phyloP scores from a whole-genome alignment of 768 basidiomycete genomes.

The Russula dissimulans region DNA sequence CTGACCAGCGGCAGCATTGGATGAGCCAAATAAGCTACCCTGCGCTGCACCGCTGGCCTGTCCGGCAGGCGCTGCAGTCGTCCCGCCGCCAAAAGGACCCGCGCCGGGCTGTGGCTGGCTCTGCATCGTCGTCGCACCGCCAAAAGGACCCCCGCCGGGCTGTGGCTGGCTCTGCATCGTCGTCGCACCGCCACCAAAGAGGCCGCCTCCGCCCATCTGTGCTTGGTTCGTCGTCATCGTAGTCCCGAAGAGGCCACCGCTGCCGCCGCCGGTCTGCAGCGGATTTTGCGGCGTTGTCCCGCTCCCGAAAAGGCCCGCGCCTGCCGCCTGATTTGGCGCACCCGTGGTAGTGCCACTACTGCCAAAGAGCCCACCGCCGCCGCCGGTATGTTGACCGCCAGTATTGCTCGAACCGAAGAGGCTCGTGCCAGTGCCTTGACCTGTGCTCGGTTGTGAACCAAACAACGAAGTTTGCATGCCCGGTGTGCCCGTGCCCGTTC shows the following conservation, averaged over 20 bases:
- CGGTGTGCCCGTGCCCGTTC: not conserved
- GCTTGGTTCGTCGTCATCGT: not conserved
- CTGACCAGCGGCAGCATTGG: constrained; percentile 16
- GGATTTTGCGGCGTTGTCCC: not conserved
- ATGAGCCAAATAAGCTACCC: constrained; percentile 21
- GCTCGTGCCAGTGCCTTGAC: constrained; percentile 1
- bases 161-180: not conserved
- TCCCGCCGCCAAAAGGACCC: too few species aligned
- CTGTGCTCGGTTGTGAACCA: constrained; percentile 5
- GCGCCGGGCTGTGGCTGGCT: constrained; percentile 17
- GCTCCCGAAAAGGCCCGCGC: constrained; percentile 6
- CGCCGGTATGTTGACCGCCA: constrained; percentile 1
- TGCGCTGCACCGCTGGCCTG: not conserved
- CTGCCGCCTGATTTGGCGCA: not conserved
- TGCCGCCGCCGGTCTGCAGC: constrained; percentile 12
- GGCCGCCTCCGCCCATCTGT: constrained; percentile 13
- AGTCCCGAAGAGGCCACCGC: constrained; percentile 17
- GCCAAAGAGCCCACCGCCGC: constrained; percentile 22
- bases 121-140: not conserved
- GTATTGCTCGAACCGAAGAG: constrained; percentile 3
- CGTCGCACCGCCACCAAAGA: not conserved
- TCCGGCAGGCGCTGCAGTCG: not conserved
- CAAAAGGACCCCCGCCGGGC: constrained; percentile 16
- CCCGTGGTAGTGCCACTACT: not conserved
- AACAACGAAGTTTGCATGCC: constrained; percentile 2